These are phyloP conservation scores for Leptographium radiaticola DNA, from an alignment of 2,329 filamentous ascomycete species.

Conservation along the genomic window DNA sequence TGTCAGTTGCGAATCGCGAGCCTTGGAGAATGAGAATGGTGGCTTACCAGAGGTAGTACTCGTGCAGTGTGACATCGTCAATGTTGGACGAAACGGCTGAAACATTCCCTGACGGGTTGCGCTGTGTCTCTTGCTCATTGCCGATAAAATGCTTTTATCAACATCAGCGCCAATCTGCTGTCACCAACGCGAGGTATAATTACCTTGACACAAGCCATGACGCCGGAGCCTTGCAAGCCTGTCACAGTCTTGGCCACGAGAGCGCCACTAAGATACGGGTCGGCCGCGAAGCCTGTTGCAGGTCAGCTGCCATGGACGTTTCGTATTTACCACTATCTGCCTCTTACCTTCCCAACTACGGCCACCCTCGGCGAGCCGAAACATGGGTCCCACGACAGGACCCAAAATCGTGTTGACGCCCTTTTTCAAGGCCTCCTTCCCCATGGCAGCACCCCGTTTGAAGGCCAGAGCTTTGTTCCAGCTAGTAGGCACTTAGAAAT, in stretches of 20 bases:
- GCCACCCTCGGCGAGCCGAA: conserved; percentile 46
- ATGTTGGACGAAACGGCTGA: conserved; percentile 40
- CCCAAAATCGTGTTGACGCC: conserved; percentile 69
- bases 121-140: conserved; percentile 66
- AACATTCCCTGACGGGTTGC: conserved; percentile 45
- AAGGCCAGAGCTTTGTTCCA: conserved; percentile 65
- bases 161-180: background rate
- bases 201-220: conserved; percentile 53
- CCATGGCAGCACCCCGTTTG: conserved; percentile 59
- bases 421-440: conserved; percentile 60
- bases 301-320: background rate
- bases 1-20: background rate
- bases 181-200: conserved; percentile 36
- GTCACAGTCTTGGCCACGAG: conserved; percentile 43
- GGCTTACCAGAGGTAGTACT: conserved; percentile 17
- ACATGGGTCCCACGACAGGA: conserved; percentile 57
- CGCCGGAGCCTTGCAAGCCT: conserved; percentile 57
- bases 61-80: conserved; percentile 31
- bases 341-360: conserved; percentile 18
- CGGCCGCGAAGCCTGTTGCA: conserved; percentile 19
- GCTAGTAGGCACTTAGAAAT: background rate
- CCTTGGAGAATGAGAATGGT: background rate
- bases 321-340: background rate
- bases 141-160: conserved; percentile 49
- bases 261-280: conserved; percentile 46